Evolutionary conservation across 495 filamentous ascomycete genomes (phyloP), one percentile per base, ranked within the genome.

Genomic region (Ascodesmis nigricans): DNA sequence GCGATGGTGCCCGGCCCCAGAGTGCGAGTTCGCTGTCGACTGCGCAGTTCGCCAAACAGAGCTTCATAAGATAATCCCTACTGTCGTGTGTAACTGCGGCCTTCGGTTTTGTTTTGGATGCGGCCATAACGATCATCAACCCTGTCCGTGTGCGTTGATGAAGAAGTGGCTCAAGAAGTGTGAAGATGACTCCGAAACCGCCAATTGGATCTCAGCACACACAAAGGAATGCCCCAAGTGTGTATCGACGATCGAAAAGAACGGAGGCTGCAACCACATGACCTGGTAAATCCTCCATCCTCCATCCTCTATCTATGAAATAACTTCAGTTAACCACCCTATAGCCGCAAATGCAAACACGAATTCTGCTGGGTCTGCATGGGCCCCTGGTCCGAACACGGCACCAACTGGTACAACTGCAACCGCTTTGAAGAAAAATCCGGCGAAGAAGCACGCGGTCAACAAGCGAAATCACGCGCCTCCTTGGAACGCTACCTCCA

Each of bases 341-440:
- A 25, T 34, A 55, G 53, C 55, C 69, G 87, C 29, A 97, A 97
- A 56, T 97, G 87, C 62, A 83, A 87, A 48, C 75, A 95, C 51
- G 87, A 97, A 54, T 97, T 97, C 49, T 97, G 87, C 61, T 97
- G 87, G 87, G 93, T 97, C 71, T 97, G 87, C 54, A 97, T 97
- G 87, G 87, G 87, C 0, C 60, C 91, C 5, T 97, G 87, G 87
- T 82, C 80, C 1, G 87, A 97, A 53, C 87, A 97, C 49, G 87
- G 87, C 37, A 95, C 87, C n/a, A 92, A 81, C 58, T 97, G 87
- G 87, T 97, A 97, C 58, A 97, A 91, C 53, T 97, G 87, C 66
- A 97, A 90, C 48, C 64, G 87, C 4, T 97, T 75, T 50, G 87
- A 95, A 51, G 87, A 95, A 57, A 92, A 79, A 59, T 90, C 78